Evolutionary conservation across 2,329 filamentous ascomycete species (phyloP).

Genomic region (Microascus cirrosus): DNA sequence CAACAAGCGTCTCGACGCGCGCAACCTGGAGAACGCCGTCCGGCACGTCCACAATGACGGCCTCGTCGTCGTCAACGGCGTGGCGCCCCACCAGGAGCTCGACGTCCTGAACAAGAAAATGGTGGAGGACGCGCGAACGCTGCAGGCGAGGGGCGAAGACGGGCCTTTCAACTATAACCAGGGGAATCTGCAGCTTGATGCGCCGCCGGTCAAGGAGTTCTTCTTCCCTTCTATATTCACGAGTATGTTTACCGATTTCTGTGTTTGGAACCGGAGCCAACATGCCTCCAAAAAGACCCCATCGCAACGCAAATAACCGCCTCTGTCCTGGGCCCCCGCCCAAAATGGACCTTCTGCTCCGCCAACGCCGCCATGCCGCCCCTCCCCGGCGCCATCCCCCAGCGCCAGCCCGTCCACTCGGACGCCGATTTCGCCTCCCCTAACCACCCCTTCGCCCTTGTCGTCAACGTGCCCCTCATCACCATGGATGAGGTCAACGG

Average conservation of each 20-base stretch:
- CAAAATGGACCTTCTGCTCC: constrained; percentile 46
- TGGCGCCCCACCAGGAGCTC: constrained; percentile 36
- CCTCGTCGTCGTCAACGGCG: constrained; percentile 43
- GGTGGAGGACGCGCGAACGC: constrained; percentile 40
- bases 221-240: constrained; percentile 40
- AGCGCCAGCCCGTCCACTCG: constrained; percentile 44
- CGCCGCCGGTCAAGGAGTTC: constrained; percentile 36
- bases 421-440: constrained; percentile 49
- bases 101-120: constrained; percentile 47
- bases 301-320: constrained; percentile 46
- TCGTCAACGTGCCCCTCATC: constrained; percentile 41
- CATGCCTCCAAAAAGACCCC: constrained; percentile 23
- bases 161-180: constrained; percentile 53
- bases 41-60: constrained; percentile 40
- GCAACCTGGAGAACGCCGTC: constrained; percentile 45
- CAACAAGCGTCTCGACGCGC: constrained; percentile 23
- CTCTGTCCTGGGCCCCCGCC: constrained; percentile 39
- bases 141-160: constrained; percentile 39
- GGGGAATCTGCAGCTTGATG: constrained; percentile 51
- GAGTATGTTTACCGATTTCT: constrained; percentile 25
- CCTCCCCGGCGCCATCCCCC: constrained; percentile 22
- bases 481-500: constrained; percentile 39
- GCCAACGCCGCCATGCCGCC: constrained; percentile 46
- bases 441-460: constrained; percentile 39
- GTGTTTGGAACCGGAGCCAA: background rate